Evolutionary conservation across 305 asterid genomes (phyloP), one percentile per base, ranked within the genome.

Genomic region (Fraxinus sp.): DNA sequence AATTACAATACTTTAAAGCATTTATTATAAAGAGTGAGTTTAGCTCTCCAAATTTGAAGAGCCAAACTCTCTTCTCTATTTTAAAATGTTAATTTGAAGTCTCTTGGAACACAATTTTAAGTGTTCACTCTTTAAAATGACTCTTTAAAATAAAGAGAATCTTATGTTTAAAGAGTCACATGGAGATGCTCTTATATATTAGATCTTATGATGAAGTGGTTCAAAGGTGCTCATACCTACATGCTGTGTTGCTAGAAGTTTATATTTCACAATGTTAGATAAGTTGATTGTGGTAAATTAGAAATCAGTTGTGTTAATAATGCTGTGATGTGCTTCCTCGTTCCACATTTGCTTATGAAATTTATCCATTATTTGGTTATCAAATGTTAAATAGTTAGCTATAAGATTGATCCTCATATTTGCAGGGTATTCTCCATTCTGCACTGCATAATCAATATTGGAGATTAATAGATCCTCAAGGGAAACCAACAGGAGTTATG

Each of bases 401-500:
- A 55, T n/a, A n/a, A 55, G 73, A 64, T 32, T 16, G 36, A 71
- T 71, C 44, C 76, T 62, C 20, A 30, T 49, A 62, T 80, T 55
- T 79, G 76, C 83, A 88, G 90, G 90, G 90, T 82, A 88, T 88
- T 79, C 85, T 86, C 39, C 90, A 88, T 81, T 88, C 90, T 33
- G 90, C 90, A 76, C 76, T 88, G 81, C 90, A 86, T 79, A 86
- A 84, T 78, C 84, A 90, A 78, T 90, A 89, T 83, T 90, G 92
- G 94, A 84, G 92, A 75, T 79, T 90, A 76, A 86, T 88, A 32
- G 92, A 90, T 88, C 90, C 90, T 44, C 89, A 86, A 85, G 92
- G 94, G 72, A 90, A 89, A 88, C 94, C 94, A 71, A 87, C 94
- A 24, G 94, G 94, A 71, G 94, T 90, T 74, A 87, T 90, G 90